Percentiles rank a stretch among this genome's conserved stretches.
These are phyloP conservation scores for Saccharomycodes ludwigii DNA, from an alignment of 805 yeast species.

Conservation along the genomic window DNA sequence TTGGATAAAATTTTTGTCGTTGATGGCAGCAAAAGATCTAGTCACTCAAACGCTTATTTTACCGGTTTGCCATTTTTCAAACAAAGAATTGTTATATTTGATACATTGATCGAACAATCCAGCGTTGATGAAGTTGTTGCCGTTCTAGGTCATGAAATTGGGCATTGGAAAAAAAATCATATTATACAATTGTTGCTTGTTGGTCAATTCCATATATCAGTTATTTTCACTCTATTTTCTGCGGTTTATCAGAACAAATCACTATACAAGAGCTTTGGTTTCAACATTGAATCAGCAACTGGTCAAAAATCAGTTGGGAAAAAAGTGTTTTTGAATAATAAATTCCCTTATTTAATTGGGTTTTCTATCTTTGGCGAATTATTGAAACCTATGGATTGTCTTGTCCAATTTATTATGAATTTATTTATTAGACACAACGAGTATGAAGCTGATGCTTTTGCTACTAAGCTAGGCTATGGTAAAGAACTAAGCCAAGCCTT, in stretches of 20 bases:
- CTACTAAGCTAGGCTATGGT: constrained; percentile 62
- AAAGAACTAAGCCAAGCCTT: constrained; percentile 58
- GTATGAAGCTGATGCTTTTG: constrained; percentile 86
- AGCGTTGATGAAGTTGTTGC: constrained; percentile 76
- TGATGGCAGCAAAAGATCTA: constrained; percentile 94
- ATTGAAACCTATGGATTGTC: constrained; percentile 63
- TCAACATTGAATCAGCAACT: constrained; percentile 22
- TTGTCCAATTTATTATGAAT: constrained; percentile 54
- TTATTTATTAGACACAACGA: constrained; percentile 75
- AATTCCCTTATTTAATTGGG: constrained; percentile 70
- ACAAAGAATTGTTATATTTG: constrained; percentile 88
- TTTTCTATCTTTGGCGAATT: constrained; percentile 69
- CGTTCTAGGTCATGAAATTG: constrained; percentile 95
- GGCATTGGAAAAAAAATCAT: constrained; percentile 93
- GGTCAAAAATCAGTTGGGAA: constrained; percentile 7
- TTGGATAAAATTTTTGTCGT: constrained; percentile 73
- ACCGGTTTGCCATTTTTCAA: constrained; percentile 89
- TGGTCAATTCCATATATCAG: constrained; percentile 50
- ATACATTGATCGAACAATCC: constrained; percentile 76
- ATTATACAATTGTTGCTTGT: constrained; percentile 62
- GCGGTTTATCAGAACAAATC: constrained; percentile 71
- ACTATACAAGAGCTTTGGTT: constrained; percentile 70
- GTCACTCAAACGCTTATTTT: constrained; percentile 95
- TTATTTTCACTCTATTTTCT: constrained; percentile 62
- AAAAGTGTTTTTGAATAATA: constrained; percentile 19